phyloP scores from a whole-genome alignment of 345 rosid genomes.

The Acer negundo region DNA sequence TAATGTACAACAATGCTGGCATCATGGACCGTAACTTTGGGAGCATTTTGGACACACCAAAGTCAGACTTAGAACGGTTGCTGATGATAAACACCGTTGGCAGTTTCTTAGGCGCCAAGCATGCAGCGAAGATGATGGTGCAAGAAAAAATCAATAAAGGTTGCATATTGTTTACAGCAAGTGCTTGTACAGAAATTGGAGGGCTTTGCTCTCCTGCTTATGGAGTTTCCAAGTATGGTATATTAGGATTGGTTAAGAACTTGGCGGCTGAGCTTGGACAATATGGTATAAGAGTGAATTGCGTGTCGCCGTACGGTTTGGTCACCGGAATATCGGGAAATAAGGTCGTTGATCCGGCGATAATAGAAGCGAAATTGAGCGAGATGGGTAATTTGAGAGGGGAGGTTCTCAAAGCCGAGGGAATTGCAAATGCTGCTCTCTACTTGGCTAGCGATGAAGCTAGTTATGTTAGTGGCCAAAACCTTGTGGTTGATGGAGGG shows the following conservation, averaged over 20 bases:
- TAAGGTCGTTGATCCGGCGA: not conserved
- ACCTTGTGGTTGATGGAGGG: slow-evolving; percentile 49
- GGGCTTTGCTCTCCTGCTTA: slow-evolving; percentile 31
- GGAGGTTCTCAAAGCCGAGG: slow-evolving; percentile 22
- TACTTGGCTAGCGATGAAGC: slow-evolving; percentile 49
- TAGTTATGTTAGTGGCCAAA: slow-evolving; percentile 37
- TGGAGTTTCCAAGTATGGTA: slow-evolving; percentile 30
- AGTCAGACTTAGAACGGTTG: slow-evolving; percentile 34
- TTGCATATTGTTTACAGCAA: slow-evolving; percentile 39
- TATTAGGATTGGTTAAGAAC: slow-evolving; percentile 38
- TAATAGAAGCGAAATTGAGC: not conserved
- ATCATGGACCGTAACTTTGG: slow-evolving; percentile 15
- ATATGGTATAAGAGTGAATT: slow-evolving; percentile 46
- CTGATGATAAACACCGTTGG: slow-evolving; percentile 37
- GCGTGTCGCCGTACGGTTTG: slow-evolving; percentile 35
- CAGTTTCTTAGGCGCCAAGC: slow-evolving; percentile 44
- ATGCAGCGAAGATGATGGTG: slow-evolving; percentile 45
- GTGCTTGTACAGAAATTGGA: slow-evolving; percentile 30
- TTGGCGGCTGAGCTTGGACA: slow-evolving; percentile 41
- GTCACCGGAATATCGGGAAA: not conserved
- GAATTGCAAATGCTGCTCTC: slow-evolving; percentile 36
- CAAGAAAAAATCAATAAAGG: slow-evolving; percentile 23
- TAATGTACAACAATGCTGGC: slow-evolving; percentile 48
- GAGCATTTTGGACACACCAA: slow-evolving; percentile 28
- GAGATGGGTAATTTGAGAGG: slow-evolving; percentile 35